Base-by-base conservation (phyloP, 495 filamentous ascomycete species). In the Diplogelasinospora grovesii region DNA sequence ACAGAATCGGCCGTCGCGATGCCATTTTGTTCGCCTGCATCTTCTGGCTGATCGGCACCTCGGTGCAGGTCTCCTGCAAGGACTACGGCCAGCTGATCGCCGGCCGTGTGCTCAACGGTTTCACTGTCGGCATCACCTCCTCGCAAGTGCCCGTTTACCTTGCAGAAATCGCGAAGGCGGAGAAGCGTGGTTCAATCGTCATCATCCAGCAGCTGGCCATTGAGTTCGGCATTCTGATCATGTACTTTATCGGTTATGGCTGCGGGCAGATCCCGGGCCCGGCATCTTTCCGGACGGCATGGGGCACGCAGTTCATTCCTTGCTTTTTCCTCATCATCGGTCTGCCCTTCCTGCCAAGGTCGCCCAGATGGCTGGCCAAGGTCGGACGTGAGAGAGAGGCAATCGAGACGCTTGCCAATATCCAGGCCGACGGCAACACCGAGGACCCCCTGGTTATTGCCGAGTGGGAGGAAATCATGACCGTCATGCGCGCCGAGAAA, bases 141-240 rank as follows among this genome's bases (percentile, higher is more conserved):
- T 83, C 82, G 1, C 83, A 86, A 49, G 83, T 86, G 0, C 82
- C 79, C n/a, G 83, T 88, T n/a, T 89, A 87, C 59, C 71, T 86
- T 3, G 82, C 82, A 28, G 83, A 89, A 53, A 75, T 86, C 25
- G 75, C 83, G 4, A 76, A 77, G 35, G 75, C 78, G 16, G 73
- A 78, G 25, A 79, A 80, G 58, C 69, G 75, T 18, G 83, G 84
- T 22, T 77, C 74, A 0, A 73, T 89, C 33, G 77, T 87, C 35
- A 75, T 82, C 29, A 83, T 86, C 43, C 83, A 87, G 48, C 84
- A 87, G 59, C 74, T 81, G 48, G 79, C 83, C 18, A 86, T 89
- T 35, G 81, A 84, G 66, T 83, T 77, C 69, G 81, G 82, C 34
- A 74, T 75, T 41, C 46, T 77, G 26, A 64, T 69, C 47, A 60